A percentile compares a stretch with the other conserved stretches of the same genome.
Evolutionary conservation across 192 early-diverging fungal species (phyloP).

Genomic region (Paraglomus brasilianum): DNA sequence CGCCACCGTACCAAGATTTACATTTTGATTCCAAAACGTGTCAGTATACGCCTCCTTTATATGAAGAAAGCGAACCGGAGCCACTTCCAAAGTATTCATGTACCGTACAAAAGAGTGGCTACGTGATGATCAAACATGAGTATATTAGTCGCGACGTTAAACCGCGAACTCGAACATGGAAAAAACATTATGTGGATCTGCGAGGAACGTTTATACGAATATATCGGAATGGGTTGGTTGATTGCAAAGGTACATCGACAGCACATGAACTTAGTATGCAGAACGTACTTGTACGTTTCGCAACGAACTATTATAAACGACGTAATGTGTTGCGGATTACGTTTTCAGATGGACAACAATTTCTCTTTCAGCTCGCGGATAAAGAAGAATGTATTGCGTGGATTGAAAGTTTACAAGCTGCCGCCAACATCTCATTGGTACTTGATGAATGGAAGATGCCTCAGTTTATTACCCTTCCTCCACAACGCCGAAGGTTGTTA

Average conservation of each 20-base stretch:
- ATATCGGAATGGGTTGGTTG: slow-evolving; percentile 30
- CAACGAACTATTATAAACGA: slow-evolving; percentile 39
- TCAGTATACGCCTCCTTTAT: not conserved
- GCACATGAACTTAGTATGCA: slow-evolving; percentile 37
- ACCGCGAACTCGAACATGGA: slow-evolving; percentile 41
- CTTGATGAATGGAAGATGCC: slow-evolving; percentile 44
- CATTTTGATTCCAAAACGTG: not conserved
- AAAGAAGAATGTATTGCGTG: slow-evolving; percentile 35
- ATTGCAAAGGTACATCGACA: slow-evolving; percentile 25
- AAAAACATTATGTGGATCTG: slow-evolving; percentile 35
- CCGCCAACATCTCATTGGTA: slow-evolving; percentile 38
- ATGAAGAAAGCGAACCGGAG: slow-evolving; percentile 39
- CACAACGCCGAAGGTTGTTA: slow-evolving; percentile 24
- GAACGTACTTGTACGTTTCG: slow-evolving; percentile 30
- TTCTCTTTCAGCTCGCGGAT: slow-evolving; percentile 30
- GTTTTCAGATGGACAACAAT: slow-evolving; percentile 34
- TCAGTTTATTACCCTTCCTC: slow-evolving; percentile 37
- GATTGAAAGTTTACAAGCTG: slow-evolving; percentile 41
- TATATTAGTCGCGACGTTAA: slow-evolving; percentile 10
- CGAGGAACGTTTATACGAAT: slow-evolving; percentile 36
- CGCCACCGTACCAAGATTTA: not conserved
- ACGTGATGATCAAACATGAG: slow-evolving; percentile 38
- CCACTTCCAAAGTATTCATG: slow-evolving; percentile 41
- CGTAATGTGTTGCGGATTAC: slow-evolving; percentile 38
- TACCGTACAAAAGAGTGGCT: slow-evolving; percentile 34